Evolutionary conservation across 225 moss, liverwort and hornwort genomes (phyloP), one percentile per base, ranked within the genome.

Genomic region (Takakia lepidozioides): DNA sequence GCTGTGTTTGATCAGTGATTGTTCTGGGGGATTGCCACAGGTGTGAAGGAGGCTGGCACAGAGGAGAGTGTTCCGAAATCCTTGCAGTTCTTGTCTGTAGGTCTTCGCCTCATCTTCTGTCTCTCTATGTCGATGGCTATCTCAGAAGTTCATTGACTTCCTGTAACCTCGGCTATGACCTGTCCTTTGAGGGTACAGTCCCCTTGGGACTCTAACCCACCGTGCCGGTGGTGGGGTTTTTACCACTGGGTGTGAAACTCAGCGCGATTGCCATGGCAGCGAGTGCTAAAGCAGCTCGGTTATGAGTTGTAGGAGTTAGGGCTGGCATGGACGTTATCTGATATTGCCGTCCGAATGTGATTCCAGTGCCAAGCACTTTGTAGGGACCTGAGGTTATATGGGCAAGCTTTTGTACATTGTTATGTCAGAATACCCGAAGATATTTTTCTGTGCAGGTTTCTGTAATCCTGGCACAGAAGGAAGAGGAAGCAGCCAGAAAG

Each of bases 1-100:
- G 27, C 2, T 50, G 5, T 20, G 27, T 29, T 4, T 19, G 29
- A 14, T 18, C 27, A 20, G 27, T 19, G 18, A 30, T n/a, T 20
- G 27, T 29, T 13, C 21, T 19, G 19, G 16, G 20, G 15, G 29
- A 10, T n/a, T 29, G 19, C 34, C 13, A 5, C 65, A 81, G 81
- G 81, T 35, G 64, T 60, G 3, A 76, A 73, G 49, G 81, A 76
- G 40, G 77, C 72, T 10, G 76, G 68, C 2, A 67, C 76, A 18
- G 81, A 82, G 57, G 81, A 82, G 27, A 46, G 60, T 43, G 22
- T 63, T 29, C 65, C 60, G 25, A 79, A 70, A 32, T 25, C 66
- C 44, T 27, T 73, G 29, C 60, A 69, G 17, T 82, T 52, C 66
- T 28, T 82, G 28, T 76, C 81, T 66, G 81, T 82, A 69, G 44